Evolutionary conservation across 108 stramenopile species (phyloP).

Genomic region (Fistulifera pelliculosa): DNA sequence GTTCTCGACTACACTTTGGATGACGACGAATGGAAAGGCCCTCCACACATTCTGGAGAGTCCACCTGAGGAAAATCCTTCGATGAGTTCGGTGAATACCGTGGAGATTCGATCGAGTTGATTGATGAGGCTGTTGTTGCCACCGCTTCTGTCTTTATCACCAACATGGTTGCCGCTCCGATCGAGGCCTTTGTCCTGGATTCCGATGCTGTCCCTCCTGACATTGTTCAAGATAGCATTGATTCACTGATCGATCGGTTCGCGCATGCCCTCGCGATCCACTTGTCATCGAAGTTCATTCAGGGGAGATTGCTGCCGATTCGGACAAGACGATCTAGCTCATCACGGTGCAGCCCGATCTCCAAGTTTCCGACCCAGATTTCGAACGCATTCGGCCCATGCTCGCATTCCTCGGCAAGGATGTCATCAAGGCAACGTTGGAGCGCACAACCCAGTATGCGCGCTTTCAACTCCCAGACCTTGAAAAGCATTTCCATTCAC

Average conservation of each 20-base stretch:
- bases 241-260: neutral
- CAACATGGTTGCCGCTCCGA: too few relatives aligned
- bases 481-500: neutral
- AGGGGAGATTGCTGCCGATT: too few relatives aligned
- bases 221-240: too few relatives aligned
- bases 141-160: neutral
- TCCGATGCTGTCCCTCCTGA: too few relatives aligned
- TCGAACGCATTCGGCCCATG: neutral
- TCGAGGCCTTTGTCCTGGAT: too few relatives aligned
- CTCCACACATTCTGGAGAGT: too few relatives aligned
- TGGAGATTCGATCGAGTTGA: neutral
- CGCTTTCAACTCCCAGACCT: neutral
- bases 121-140: neutral
- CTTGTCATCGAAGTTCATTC: too few relatives aligned
- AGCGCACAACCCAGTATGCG: constrained; percentile 19
- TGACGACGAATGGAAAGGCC: too few relatives aligned
- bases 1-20: constrained; percentile 9
- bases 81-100: neutral
- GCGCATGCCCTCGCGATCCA: too few relatives aligned
- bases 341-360: neutral
- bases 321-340: too few relatives aligned
- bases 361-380: neutral
- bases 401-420: neutral
- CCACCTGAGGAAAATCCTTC: neutral
- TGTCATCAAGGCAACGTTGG: constrained; percentile 16